Conservation (phyloP, 1,284 basidiomycete genomes). For the Tilletia horrida region DNA sequence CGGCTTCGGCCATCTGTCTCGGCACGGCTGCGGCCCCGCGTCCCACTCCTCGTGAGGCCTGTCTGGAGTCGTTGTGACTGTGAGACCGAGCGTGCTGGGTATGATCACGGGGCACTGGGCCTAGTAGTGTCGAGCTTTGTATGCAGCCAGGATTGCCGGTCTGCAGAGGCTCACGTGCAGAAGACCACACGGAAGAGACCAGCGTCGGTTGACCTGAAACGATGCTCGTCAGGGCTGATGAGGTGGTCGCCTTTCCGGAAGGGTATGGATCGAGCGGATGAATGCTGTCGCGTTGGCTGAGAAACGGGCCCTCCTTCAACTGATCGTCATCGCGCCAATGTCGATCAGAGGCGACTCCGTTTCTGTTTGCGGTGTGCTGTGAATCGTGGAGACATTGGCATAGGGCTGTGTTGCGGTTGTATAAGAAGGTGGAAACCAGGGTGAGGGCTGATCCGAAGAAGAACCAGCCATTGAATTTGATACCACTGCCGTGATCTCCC, state of each 20-base stretch:
- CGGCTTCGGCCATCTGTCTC: background rate
- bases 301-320: too few relatives aligned
- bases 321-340: too few relatives aligned
- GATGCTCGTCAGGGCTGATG: background rate
- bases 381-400: background rate
- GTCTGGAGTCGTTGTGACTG: too few relatives aligned
- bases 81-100: too few relatives aligned
- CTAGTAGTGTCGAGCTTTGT: too few relatives aligned
- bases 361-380: too few relatives aligned
- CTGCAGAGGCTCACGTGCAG: background rate
- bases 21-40: background rate
- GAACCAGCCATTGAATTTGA: background rate
- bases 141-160: too few relatives aligned
- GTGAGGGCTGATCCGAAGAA: conserved; percentile 14
- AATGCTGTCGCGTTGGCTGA: too few relatives aligned
- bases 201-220: background rate
- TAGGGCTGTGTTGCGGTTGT: background rate
- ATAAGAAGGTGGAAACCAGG: conserved; percentile 9
- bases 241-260: background rate
- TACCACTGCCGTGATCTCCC: background rate
- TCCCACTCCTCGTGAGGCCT: too few relatives aligned
- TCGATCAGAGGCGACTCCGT: too few relatives aligned
- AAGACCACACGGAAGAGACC: background rate
- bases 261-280: too few relatives aligned
- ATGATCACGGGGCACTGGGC: too few relatives aligned